A percentile compares a stretch with the other conserved stretches of the same genome.
Evolutionary conservation across 306 rosid species (phyloP).

Genomic region (Corylus avellana): DNA sequence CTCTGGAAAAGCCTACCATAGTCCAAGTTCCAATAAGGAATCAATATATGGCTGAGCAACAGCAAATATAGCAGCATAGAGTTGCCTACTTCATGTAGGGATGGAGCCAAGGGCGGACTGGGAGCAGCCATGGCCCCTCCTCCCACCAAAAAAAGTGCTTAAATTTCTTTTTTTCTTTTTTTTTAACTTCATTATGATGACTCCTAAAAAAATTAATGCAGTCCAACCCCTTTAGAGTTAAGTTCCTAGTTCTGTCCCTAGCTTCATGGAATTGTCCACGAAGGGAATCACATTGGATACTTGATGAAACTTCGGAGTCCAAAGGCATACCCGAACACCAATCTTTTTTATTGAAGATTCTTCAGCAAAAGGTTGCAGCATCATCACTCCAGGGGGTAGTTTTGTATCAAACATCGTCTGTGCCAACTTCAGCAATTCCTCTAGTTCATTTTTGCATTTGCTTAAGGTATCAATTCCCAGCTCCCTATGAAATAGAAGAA

Average conservation of each 20-base stretch:
- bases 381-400: slow-evolving; percentile 79
- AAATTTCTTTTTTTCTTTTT: too few relatives aligned
- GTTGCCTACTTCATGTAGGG: slow-evolving; percentile 12
- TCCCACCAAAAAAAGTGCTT: too few relatives aligned
- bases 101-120: too few relatives aligned
- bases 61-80: slow-evolving; percentile 20
- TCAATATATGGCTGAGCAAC: slow-evolving; percentile 1
- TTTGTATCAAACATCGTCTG: slow-evolving; percentile 90
- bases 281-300: slow-evolving; percentile 5
- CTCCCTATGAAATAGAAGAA: slow-evolving; percentile 55
- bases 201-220: too few relatives aligned
- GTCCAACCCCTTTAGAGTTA: too few relatives aligned
- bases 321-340: slow-evolving; percentile 62
- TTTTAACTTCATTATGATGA: too few relatives aligned
- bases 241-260: too few relatives aligned
- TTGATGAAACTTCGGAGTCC: slow-evolving; percentile 12
- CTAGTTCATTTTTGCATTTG: slow-evolving; percentile 70
- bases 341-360: slow-evolving; percentile 90
- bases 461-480: slow-evolving; percentile 78
- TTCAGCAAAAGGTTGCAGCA: slow-evolving; percentile 92
- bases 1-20: slow-evolving; percentile 80
- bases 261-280: slow-evolving; percentile 3
- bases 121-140: too few relatives aligned
- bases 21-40: slow-evolving; percentile 19
- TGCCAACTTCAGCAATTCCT: slow-evolving; percentile 77